These are phyloP conservation scores for Elsinoe australis DNA, from an alignment of 2,329 filamentous ascomycete species.

Conservation along the genomic window DNA sequence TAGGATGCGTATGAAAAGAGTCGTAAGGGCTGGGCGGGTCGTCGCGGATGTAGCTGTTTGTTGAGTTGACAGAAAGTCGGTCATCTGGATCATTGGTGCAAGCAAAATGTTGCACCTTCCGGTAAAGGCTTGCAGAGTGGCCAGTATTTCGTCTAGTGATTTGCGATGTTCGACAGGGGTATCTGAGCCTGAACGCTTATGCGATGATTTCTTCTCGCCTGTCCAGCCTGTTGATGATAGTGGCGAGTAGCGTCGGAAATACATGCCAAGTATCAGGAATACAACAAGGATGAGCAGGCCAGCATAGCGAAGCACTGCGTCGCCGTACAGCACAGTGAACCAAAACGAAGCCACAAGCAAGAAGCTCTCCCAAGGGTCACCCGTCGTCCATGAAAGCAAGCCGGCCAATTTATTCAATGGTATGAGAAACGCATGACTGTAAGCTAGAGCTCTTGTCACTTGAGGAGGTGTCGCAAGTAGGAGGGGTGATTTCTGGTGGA, in stretches of 20 bases:
- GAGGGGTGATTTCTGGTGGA: slow-evolving; percentile 92
- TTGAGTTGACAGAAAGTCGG: slow-evolving; percentile 80
- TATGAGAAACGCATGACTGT: slow-evolving; percentile 88
- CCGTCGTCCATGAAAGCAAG: slow-evolving; percentile 86
- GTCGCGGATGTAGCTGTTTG: slow-evolving; percentile 86
- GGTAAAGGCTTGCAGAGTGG: slow-evolving; percentile 84
- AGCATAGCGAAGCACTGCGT: slow-evolving; percentile 68
- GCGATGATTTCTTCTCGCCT: slow-evolving; percentile 50
- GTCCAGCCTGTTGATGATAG: slow-evolving; percentile 78
- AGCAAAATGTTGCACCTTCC: slow-evolving; percentile 85
- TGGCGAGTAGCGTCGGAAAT: slow-evolving; percentile 79
- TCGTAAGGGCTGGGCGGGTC: slow-evolving; percentile 79
- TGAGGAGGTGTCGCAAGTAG: slow-evolving; percentile 89
- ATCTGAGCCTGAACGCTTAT: slow-evolving; percentile 49
- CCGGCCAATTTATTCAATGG: slow-evolving; percentile 80
- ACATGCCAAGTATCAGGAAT: slow-evolving; percentile 83
- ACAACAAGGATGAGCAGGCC: slow-evolving; percentile 77
- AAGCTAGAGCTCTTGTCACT: slow-evolving; percentile 86
- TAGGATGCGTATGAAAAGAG: slow-evolving; percentile 80
- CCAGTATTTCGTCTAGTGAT: slow-evolving; percentile 93
- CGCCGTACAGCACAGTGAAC: slow-evolving; percentile 78
- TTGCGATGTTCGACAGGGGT: slow-evolving; percentile 63
- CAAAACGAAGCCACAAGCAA: slow-evolving; percentile 78
- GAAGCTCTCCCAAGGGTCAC: slow-evolving; percentile 95
- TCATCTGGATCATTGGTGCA: slow-evolving; percentile 79